These are phyloP conservation scores for Yamagishiella unicocca DNA, from an alignment of 139 green algal species.

Conservation along the genomic window DNA sequence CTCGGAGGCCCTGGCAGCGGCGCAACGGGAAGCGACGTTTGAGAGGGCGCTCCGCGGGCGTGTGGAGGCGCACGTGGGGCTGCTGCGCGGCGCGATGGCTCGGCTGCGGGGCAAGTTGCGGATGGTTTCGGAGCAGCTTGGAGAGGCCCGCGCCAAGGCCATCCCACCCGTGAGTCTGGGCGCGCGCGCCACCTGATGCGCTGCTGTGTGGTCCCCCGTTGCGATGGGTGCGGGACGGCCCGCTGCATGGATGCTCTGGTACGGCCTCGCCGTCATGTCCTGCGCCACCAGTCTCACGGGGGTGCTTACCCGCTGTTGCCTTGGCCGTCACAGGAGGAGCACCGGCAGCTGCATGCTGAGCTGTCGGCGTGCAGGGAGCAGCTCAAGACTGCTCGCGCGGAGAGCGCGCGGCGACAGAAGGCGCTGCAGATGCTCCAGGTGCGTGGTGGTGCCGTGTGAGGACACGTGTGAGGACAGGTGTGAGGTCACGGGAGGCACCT, in stretches of 20 bases:
- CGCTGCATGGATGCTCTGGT: too few species aligned
- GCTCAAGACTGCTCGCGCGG: conserved; percentile 52
- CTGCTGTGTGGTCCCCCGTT: too few species aligned
- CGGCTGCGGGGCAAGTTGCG: conserved; percentile 43
- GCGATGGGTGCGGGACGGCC: too few species aligned
- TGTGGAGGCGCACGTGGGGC: conserved; percentile 47
- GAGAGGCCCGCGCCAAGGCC: neutral
- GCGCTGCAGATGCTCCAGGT: conserved; percentile 63
- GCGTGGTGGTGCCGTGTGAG: too few species aligned
- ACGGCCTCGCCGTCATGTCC: too few species aligned
- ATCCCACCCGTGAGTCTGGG: conserved; percentile 15
- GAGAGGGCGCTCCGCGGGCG: conserved; percentile 25
- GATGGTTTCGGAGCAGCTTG: conserved; percentile 45
- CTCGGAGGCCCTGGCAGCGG: conserved; percentile 60
- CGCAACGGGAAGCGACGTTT: conserved; percentile 58
- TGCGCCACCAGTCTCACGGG: too few species aligned
- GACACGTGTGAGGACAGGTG: too few species aligned
- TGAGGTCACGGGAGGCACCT: too few species aligned
- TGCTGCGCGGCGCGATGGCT: conserved; percentile 3
- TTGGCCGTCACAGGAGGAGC: conserved; percentile 51
- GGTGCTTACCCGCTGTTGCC: too few species aligned
- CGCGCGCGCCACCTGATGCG: too few species aligned
- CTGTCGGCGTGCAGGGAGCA: conserved; percentile 54
- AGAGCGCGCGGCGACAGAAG: conserved; percentile 61
- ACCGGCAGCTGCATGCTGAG: conserved; percentile 55